Conservation (phyloP, 2,329 filamentous ascomycete genomes). For the Alternaria alternata region DNA sequence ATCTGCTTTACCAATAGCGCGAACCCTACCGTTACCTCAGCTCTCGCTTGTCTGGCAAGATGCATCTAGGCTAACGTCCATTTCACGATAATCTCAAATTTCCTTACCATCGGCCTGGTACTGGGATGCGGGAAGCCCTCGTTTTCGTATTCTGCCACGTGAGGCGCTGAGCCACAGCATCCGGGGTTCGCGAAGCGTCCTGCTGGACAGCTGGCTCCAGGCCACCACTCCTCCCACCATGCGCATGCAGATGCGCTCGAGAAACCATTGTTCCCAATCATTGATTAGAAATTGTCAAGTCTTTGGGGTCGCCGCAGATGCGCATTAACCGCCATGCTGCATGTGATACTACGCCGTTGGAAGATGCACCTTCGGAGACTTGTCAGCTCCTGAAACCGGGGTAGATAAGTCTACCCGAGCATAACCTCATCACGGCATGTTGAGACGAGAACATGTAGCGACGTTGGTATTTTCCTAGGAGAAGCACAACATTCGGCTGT, state of each 20-base stretch:
- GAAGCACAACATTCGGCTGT: conserved; percentile 12
- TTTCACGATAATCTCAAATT: conserved; percentile 8
- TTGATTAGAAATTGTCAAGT: not conserved
- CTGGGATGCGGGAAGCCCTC: conserved; percentile 6
- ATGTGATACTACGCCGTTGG: not conserved
- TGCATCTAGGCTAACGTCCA: conserved; percentile 4
- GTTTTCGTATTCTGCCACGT: conserved; percentile 4
- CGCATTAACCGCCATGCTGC: not conserved
- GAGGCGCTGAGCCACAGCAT: conserved; percentile 1
- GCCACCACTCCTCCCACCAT: no score
- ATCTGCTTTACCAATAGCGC: conserved; percentile 2
- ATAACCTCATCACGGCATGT: not conserved
- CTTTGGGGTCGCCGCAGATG: not conserved
- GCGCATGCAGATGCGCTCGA: no score
- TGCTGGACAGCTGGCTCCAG: not conserved
- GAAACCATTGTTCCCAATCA: no score
- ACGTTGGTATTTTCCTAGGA: conserved; percentile 1
- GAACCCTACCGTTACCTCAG: conserved; percentile 1
- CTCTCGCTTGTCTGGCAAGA: conserved; percentile 5
- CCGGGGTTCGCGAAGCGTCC: conserved; percentile 1
- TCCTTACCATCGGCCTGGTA: conserved; percentile 1
- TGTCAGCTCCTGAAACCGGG: not conserved
- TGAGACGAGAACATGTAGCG: no score
- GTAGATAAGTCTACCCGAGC: not conserved
- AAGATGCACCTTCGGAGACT: not conserved